Conservation (phyloP, 163 green algal genomes). For the Scenedesmus sp. region DNA sequence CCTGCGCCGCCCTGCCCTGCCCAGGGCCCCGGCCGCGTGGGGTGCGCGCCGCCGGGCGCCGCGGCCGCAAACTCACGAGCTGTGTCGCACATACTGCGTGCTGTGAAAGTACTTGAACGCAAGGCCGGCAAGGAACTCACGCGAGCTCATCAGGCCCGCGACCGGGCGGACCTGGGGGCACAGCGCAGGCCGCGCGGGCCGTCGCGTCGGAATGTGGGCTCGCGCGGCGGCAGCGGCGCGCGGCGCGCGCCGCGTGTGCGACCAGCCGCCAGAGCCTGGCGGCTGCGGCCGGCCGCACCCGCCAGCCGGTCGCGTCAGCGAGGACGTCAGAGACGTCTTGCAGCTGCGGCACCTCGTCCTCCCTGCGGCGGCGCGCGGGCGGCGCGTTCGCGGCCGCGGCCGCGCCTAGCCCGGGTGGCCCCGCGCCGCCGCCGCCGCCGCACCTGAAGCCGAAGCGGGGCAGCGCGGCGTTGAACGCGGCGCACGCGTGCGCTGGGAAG, state of each 20-base stretch:
- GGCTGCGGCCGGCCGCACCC: slow-evolving; percentile 20
- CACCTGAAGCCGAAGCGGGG: slow-evolving; percentile 73
- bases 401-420: neutral
- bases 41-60: too few relatives aligned
- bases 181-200: neutral
- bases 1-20: too few relatives aligned
- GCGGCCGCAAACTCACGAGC: too few relatives aligned
- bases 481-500: slow-evolving; percentile 82
- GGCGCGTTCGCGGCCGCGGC: neutral
- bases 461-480: slow-evolving; percentile 71
- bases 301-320: slow-evolving; percentile 71
- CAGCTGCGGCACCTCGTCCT: slow-evolving; percentile 76
- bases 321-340: slow-evolving; percentile 79
- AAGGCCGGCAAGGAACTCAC: slow-evolving; percentile 93
- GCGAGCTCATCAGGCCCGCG: slow-evolving; percentile 91
- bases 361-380: slow-evolving; percentile 9
- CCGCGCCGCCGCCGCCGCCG: neutral
- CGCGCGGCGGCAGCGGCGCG: too few relatives aligned
- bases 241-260: too few relatives aligned
- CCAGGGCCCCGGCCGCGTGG: too few relatives aligned
- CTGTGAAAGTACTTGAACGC: slow-evolving; percentile 84
- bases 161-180: slow-evolving; percentile 76
- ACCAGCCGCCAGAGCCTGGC: neutral
- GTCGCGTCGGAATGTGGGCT: neutral
- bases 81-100: slow-evolving; percentile 91